Evolutionary conservation across 257 asterid genomes (phyloP), one percentile per base, ranked within the genome.

Genomic region (Solanum dulcamara): DNA sequence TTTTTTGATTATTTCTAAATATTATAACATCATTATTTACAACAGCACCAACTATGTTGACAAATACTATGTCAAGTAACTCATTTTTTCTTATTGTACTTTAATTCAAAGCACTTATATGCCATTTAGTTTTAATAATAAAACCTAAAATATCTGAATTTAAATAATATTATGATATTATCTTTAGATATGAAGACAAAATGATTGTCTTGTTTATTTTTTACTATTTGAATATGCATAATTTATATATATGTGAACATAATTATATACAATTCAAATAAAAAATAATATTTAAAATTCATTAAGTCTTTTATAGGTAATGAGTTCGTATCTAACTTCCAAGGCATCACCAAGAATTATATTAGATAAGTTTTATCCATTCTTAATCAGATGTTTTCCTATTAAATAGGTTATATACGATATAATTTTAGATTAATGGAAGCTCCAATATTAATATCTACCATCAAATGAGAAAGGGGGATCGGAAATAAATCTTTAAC

Each of bases 391-490:
- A 59, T 26, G 1, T 3, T 60, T 60, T 0, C 1, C 1, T 10
- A 0, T 11, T 24, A 60, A 60, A 24, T 22, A 22, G 22, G 6
- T 57, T 22, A 22, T 57, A 57, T 5, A 0, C 1, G 14, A 1
- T 8, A 2, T 60, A 24, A 60, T 24, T 24, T 1, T 6, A 0
- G 0, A 60, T 60, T 2, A 5, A 24, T 11, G 24, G 1, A 50
- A 60, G 6, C 8, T 60, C 3, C 4, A 0, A 24, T 24, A 24
- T 6, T 5, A 60, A 60, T 60, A 24, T 2, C 17, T n/a, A 59
- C n/a, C 10, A 10, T 59, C 4, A 3, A 1, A 42, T 10, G 4
- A 59, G 0, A n/a, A 59, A n/a, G 0, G 0, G 0, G 10, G 3
- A 57, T 38, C n/a, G n/a, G n/a, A 18, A 18, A 18, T 14, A 6